phyloP scores from a whole-genome alignment of 352 stramenopile genomes.

The Thalassiosira sp. region DNA sequence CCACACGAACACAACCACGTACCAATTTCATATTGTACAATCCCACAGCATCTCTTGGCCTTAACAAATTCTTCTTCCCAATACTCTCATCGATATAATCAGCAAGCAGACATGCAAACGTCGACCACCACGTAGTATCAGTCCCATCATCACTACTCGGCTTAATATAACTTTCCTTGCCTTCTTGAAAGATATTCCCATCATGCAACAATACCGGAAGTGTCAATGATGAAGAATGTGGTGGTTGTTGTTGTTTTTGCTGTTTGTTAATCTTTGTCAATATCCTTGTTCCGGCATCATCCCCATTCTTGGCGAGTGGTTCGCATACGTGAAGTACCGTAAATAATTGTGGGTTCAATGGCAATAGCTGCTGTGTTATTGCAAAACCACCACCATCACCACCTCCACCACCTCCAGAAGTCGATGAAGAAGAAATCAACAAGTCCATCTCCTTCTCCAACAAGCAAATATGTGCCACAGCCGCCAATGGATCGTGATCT shows the following conservation, averaged over 20 bases:
- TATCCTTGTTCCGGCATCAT: too few species aligned
- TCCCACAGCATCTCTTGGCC: conserved; percentile 20
- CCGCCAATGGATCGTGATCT: conserved; percentile 17
- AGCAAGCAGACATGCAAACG: conserved; percentile 19
- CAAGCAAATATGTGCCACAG: conserved; percentile 30
- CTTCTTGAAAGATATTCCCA: conserved; percentile 36
- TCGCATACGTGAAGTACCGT: conserved; percentile 35
- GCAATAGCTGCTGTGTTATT: too few species aligned
- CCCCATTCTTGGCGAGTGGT: conserved; percentile 18
- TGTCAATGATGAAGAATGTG: too few species aligned
- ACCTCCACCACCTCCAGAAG: too few species aligned
- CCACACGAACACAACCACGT: too few species aligned
- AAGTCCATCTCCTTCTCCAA: conserved; percentile 30
- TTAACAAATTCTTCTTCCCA: conserved; percentile 26
- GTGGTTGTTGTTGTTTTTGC: too few species aligned
- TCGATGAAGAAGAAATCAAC: too few species aligned
- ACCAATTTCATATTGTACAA: conserved; percentile 51
- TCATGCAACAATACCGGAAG: conserved; percentile 40
- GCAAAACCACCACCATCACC: conserved; percentile 1
- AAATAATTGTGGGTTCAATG: conserved; percentile 19
- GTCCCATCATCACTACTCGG: conserved; percentile 5
- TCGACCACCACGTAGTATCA: not conserved
- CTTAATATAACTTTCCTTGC: not conserved
- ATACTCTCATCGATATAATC: conserved; percentile 44
- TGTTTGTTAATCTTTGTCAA: conserved; percentile 29